Percentiles rank a stretch among this genome's conserved stretches.
phyloP scores from a whole-genome alignment of 2,329 filamentous ascomycete genomes.

The Septoria petroselini region DNA sequence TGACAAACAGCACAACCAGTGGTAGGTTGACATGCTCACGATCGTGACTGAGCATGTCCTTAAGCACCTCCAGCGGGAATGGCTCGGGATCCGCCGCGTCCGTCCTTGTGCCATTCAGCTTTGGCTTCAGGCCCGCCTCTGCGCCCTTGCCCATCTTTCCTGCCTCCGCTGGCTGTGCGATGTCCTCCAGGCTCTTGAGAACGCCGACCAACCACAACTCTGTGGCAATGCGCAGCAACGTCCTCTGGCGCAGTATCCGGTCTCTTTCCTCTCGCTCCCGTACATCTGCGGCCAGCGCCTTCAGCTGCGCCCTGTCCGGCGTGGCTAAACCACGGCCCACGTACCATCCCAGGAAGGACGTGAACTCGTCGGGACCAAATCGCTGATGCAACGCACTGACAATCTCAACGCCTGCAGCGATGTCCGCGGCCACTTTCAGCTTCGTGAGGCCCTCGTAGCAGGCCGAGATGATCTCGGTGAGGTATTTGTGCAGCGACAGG shows the following conservation, averaged over 20 bases:
- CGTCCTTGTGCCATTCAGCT: constrained; percentile 54
- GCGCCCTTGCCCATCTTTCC: constrained; percentile 53
- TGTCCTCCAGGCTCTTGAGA: constrained; percentile 73
- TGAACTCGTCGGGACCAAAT: constrained; percentile 87
- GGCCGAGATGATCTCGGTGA: constrained; percentile 93
- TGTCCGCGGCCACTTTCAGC: constrained; percentile 86
- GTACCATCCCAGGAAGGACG: constrained; percentile 86
- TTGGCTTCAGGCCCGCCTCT: constrained; percentile 61
- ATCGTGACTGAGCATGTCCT: constrained; percentile 91
- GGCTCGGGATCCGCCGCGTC: constrained; percentile 74
- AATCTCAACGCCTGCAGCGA: constrained; percentile 87
- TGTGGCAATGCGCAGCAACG: constrained; percentile 83
- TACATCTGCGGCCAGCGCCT: constrained; percentile 72
- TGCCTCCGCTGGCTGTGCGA: constrained; percentile 62
- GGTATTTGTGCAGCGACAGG: constrained; percentile 89
- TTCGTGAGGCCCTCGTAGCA: constrained; percentile 92
- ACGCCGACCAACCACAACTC: constrained; percentile 94
- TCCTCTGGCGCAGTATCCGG: constrained; percentile 76
- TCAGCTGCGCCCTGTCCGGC: constrained; percentile 80
- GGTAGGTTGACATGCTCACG: constrained; percentile 88
- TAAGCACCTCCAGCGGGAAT: constrained; percentile 94
- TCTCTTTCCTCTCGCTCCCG: constrained; percentile 97
- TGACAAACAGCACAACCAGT: constrained; percentile 90
- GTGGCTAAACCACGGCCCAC: constrained; percentile 87
- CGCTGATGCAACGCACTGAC: constrained; percentile 93